A percentile compares a stretch with the other conserved stretches of the same genome.
Evolutionary conservation across 352 stramenopile species (phyloP).

Genomic region (Pythium sp.): DNA sequence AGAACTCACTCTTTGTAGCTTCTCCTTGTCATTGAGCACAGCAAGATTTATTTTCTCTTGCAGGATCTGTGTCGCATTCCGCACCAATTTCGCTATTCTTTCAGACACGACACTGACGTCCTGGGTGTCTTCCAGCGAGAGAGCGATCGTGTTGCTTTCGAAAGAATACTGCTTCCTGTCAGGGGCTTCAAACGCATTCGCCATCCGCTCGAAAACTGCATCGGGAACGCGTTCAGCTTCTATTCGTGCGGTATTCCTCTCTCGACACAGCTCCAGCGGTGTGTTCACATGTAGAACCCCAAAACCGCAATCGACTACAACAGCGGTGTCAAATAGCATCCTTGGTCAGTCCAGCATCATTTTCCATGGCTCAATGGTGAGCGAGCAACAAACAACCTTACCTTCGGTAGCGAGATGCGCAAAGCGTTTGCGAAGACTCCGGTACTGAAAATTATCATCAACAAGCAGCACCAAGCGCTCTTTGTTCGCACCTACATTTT

Average conservation of each 20-base stretch:
- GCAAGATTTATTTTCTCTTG: background rate
- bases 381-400: conserved; percentile 13
- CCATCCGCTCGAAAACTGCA: conserved; percentile 49
- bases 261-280: conserved; percentile 26
- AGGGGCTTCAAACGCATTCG: conserved; percentile 39
- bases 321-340: background rate
- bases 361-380: background rate
- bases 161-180: conserved; percentile 23
- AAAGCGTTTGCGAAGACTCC: conserved; percentile 69
- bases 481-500: background rate
- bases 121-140: background rate
- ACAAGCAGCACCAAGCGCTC: conserved; percentile 43
- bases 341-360: background rate
- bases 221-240: conserved; percentile 32
- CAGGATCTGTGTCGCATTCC: background rate
- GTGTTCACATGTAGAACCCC: conserved; percentile 39
- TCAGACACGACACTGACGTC: background rate
- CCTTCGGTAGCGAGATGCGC: conserved; percentile 46
- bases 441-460: conserved; percentile 73
- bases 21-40: background rate
- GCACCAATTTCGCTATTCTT: background rate
- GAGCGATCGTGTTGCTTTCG: conserved; percentile 29
- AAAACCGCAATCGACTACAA: conserved; percentile 38
- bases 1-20: background rate
- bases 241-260: conserved; percentile 37